Evolutionary conservation across 352 stramenopile species (phyloP), one percentile per base, ranked within the genome.

Genomic region (Peronospora destructor): DNA sequence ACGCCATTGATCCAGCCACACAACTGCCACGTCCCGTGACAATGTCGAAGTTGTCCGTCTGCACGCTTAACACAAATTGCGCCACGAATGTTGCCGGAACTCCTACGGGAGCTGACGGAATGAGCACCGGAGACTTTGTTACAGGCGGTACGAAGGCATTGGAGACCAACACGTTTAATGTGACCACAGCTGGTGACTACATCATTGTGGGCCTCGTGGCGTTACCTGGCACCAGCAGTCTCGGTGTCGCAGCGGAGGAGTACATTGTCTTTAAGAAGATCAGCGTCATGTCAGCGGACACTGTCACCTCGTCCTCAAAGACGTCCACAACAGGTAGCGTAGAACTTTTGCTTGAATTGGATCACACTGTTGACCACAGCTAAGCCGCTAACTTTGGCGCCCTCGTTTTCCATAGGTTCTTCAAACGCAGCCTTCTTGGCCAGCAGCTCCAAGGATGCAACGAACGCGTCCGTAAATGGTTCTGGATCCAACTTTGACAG

Each of bases 241-340:
- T 85, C 21, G 60, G 66, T 9, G 49, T 88, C 13, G 70, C 54
- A 54, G 71, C 64, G 17, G 68, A 66, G 25, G 75, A 91, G 55
- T 91, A 79, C 53, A 17, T 91, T 13, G 62, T 70, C 9, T 83
- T 91, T 53, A 63, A 76, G 48, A 87, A 76, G 43, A 72, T 88
- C 60, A 75, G 54, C 45, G 56, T 91, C 40, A 68, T 85, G 29
- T 73, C 76, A 9, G 62, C 61, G 0, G 63, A 66, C 37, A 58
- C 58, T 17, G 12, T 53, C 56, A 40, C 47, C 45, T n/a, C n/a
- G n/a, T n/a, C n/a, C n/a, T n/a, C n/a, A n/a, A 41, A 53, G 44
- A 39, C 35, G 16, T 58, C 45, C 42, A 53, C 44, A 46, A 58
- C 58, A 53, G 65, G 57, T 59, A 69, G 52, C 53, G 47, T 62